phyloP scores from a whole-genome alignment of 1,284 basidiomycete genomes.

The Meripilus lineatus region DNA sequence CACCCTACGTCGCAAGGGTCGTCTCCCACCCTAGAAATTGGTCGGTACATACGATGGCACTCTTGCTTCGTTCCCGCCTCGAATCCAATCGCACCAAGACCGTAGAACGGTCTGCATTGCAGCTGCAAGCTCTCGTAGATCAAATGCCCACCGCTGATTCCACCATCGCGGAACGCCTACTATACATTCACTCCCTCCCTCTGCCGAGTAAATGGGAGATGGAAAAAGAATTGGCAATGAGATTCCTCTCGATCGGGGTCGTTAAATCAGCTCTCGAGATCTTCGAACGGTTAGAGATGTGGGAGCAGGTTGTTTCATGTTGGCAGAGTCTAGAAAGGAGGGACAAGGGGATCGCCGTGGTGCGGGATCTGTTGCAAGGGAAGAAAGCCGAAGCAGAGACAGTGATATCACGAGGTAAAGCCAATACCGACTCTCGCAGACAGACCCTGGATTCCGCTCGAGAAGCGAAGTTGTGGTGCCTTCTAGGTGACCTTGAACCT shows the following conservation, averaged over 20 bases:
- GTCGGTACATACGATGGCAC: slow-evolving; percentile 92
- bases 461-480: slow-evolving; percentile 93
- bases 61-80: slow-evolving; percentile 84
- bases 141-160: slow-evolving; percentile 91
- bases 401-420: slow-evolving; percentile 61
- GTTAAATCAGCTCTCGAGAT: slow-evolving; percentile 86
- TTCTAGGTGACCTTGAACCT: slow-evolving; percentile 90
- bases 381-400: slow-evolving; percentile 76
- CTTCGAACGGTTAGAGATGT: slow-evolving; percentile 92
- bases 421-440: slow-evolving; percentile 37
- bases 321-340: slow-evolving; percentile 76
- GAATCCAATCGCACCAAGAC: slow-evolving; percentile 86
- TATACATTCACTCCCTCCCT: slow-evolving; percentile 74
- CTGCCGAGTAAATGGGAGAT: slow-evolving; percentile 90
- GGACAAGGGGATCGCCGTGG: slow-evolving; percentile 73
- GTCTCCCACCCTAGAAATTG: slow-evolving; percentile 86
- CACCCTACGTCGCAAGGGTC: slow-evolving; percentile 84
- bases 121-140: slow-evolving; percentile 90
- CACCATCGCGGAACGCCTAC: slow-evolving; percentile 62
- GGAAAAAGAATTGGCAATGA: slow-evolving; percentile 81
- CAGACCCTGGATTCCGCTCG: slow-evolving; percentile 59
- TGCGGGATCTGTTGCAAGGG: slow-evolving; percentile 81
- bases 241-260: slow-evolving; percentile 82
- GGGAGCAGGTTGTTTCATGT: slow-evolving; percentile 91
- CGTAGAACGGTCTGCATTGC: slow-evolving; percentile 83